Percentiles rank a stretch among this genome's conserved stretches.
Evolutionary conservation across 2,329 filamentous ascomycete genomes (phyloP).

Genomic region (Westerdykella ornata): DNA sequence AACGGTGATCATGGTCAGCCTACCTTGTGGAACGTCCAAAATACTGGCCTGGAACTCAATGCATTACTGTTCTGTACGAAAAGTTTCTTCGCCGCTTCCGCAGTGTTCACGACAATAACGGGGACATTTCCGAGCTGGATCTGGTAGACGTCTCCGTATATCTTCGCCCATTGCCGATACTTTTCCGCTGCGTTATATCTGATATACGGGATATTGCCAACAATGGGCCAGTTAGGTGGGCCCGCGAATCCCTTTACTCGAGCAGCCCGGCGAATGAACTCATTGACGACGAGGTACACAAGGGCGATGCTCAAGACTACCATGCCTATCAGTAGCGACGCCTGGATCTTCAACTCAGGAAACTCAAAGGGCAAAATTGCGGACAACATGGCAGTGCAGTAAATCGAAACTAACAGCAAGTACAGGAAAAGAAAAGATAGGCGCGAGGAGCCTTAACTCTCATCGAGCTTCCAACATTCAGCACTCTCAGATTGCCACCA

Average conservation of each 20-base stretch:
- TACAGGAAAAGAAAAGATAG: neutral
- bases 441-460: neutral
- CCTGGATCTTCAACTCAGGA: conserved; percentile 17
- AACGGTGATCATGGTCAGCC: neutral
- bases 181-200: conserved; percentile 40
- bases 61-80: conserved; percentile 41
- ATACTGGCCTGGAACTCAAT: conserved; percentile 39
- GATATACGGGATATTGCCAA: conserved; percentile 41
- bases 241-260: conserved; percentile 37
- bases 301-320: conserved; percentile 25
- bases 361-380: conserved; percentile 21
- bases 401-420: neutral
- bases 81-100: conserved; percentile 37
- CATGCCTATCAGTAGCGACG: conserved; percentile 18
- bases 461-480: too few relatives aligned
- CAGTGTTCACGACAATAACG: conserved; percentile 41
- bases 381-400: conserved; percentile 21
- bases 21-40: conserved; percentile 44
- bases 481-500: too few relatives aligned
- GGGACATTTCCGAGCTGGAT: conserved; percentile 44
- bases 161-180: conserved; percentile 40
- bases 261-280: conserved; percentile 30
- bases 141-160: conserved; percentile 41
- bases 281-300: conserved; percentile 34
- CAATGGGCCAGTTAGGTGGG: conserved; percentile 35